Evolutionary conservation across 1,284 basidiomycete genomes (phyloP).

Genomic region (Pulveroboletus sp.): DNA sequence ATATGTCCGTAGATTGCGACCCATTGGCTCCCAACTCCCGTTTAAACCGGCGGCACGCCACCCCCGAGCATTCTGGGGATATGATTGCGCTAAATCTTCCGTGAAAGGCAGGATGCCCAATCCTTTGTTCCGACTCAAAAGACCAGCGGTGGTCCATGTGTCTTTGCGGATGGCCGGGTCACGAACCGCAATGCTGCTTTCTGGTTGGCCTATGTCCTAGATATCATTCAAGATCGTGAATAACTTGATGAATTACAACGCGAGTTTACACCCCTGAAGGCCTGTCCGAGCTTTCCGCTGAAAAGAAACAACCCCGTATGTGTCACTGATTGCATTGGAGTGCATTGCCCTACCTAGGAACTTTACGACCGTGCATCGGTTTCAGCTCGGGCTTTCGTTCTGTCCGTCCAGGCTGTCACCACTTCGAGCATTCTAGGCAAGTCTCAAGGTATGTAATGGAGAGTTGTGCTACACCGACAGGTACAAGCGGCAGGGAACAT

Average conservation of each 20-base stretch:
- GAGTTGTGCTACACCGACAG: background rate
- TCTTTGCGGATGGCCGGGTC: background rate
- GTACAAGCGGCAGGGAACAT: background rate
- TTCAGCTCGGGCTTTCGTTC: background rate
- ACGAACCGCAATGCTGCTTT: background rate
- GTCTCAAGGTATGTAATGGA: background rate
- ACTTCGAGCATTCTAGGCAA: background rate
- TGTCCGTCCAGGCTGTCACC: too few relatives aligned
- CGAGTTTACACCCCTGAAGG: background rate
- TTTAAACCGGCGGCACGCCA: background rate
- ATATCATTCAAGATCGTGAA: background rate
- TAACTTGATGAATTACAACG: background rate
- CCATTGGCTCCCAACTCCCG: background rate
- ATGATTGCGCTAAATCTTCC: too few relatives aligned
- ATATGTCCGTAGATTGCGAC: background rate
- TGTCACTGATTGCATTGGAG: background rate
- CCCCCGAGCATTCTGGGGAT: background rate
- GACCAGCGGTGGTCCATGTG: too few relatives aligned
- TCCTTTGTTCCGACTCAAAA: too few relatives aligned
- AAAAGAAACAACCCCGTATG: too few relatives aligned
- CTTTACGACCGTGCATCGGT: background rate
- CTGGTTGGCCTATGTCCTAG: background rate
- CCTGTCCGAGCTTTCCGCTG: too few relatives aligned
- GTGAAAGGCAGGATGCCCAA: too few relatives aligned
- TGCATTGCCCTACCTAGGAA: background rate